phyloP scores from a whole-genome alignment of 768 basidiomycete species.

The Lactifluus pinguis region DNA sequence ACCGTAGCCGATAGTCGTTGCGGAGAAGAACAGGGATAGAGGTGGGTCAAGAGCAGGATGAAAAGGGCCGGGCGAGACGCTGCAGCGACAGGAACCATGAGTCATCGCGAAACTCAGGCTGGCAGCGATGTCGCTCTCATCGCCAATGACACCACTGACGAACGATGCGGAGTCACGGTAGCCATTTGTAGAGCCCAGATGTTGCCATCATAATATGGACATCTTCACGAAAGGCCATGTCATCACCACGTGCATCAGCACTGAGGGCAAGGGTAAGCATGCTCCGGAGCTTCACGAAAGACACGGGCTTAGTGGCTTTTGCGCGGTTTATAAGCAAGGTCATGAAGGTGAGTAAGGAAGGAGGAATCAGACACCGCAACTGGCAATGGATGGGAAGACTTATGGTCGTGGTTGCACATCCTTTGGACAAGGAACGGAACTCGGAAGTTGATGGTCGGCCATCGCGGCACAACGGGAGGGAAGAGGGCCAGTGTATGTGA shows the following conservation, averaged over 20 bases:
- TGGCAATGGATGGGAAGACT: too few species aligned
- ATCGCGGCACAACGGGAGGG: too few species aligned
- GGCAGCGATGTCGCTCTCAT: slow-evolving; percentile 38
- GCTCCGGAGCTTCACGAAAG: slow-evolving; percentile 84
- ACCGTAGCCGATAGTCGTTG: too few species aligned
- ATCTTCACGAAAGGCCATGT: slow-evolving; percentile 77
- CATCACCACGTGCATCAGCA: slow-evolving; percentile 53
- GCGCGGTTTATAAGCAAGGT: slow-evolving; percentile 75
- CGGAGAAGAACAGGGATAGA: too few species aligned
- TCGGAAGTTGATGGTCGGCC: too few species aligned
- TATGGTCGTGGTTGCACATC: too few species aligned
- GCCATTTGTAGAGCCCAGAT: slow-evolving; percentile 84
- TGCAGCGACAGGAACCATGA: too few species aligned
- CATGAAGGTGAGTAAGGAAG: slow-evolving; percentile 90
- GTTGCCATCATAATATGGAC: slow-evolving; percentile 68
- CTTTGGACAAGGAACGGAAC: too few species aligned
- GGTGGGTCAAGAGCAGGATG: too few species aligned
- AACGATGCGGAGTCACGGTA: slow-evolving; percentile 85
- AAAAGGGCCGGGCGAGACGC: too few species aligned
- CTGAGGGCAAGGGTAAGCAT: slow-evolving; percentile 84
- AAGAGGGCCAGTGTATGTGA: too few species aligned
- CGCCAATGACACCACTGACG: slow-evolving; percentile 64
- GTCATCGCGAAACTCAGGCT: too few species aligned
- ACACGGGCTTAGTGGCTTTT: slow-evolving; percentile 81
- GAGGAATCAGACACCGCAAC: slow-evolving; percentile 94